Conservation (phyloP, 2,329 filamentous ascomycete species). For the Sporothrix humicola region DNA sequence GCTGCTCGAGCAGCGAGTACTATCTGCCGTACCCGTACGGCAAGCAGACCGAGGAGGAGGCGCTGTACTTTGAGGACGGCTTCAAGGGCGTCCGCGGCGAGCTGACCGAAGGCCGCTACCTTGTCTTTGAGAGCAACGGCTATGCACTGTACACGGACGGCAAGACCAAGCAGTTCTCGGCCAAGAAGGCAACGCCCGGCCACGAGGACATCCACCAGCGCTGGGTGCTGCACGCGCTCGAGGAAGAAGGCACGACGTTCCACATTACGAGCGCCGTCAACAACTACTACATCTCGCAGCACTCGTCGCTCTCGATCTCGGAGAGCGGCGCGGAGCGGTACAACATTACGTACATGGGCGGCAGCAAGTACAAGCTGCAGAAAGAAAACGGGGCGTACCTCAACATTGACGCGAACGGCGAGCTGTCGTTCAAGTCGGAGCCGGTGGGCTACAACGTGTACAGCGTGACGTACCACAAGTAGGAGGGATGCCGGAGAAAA, state of each 20-base stretch:
- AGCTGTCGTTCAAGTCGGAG: conserved; percentile 35
- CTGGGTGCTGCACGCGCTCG: conserved; percentile 55
- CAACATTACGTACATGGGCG: conserved; percentile 40
- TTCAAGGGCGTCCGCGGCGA: conserved; percentile 59
- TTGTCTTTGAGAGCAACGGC: conserved; percentile 56
- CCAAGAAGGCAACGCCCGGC: conserved; percentile 41
- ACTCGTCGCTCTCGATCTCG: conserved; percentile 35
- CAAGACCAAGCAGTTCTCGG: conserved; percentile 35
- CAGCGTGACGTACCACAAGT: conserved; percentile 40
- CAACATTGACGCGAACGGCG: conserved; percentile 37
- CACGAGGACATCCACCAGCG: conserved; percentile 53
- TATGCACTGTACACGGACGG: conserved; percentile 50
- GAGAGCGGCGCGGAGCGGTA: conserved; percentile 40
- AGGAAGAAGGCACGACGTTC: conserved; percentile 42
- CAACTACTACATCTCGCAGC: conserved; percentile 39
- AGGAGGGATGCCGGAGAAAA: not conserved
- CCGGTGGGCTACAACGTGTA: conserved; percentile 39
- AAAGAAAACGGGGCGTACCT: conserved; percentile 41
- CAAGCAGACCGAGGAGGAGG: conserved; percentile 46
- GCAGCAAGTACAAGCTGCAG: conserved; percentile 40
- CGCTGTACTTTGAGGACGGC: conserved; percentile 56
- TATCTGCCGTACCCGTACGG: conserved; percentile 53
- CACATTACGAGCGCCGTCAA: conserved; percentile 41
- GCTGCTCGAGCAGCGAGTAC: conserved; percentile 35
- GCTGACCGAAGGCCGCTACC: conserved; percentile 60